Conservation (phyloP, 2,329 filamentous ascomycete species). For the Aspergillus sp. region DNA sequence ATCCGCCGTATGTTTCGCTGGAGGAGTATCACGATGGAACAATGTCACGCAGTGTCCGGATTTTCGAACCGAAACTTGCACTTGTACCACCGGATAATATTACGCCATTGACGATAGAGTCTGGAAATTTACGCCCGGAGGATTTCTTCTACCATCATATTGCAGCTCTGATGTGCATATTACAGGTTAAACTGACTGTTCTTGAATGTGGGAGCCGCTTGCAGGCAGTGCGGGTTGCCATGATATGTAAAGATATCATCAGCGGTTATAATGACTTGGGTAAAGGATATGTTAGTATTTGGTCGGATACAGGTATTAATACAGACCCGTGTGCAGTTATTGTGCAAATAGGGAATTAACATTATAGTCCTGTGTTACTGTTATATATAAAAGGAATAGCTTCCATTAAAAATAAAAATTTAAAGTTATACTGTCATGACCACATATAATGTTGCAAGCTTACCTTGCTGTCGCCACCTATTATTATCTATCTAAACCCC, state of each 20-base stretch:
- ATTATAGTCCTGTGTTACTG: too few species aligned
- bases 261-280: neutral
- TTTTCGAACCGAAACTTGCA: constrained; percentile 77
- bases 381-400: too few species aligned
- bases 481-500: too few species aligned
- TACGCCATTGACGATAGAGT: neutral
- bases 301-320: neutral
- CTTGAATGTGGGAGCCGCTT: constrained; percentile 38
- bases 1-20: constrained; percentile 86
- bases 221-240: constrained; percentile 34
- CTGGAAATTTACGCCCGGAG: constrained; percentile 16
- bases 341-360: neutral
- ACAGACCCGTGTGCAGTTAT: constrained; percentile 2
- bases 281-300: neutral
- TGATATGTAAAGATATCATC: constrained; percentile 11
- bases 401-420: too few species aligned
- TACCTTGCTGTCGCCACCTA: too few species aligned
- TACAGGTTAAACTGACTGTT: constrained; percentile 30
- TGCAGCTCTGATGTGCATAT: constrained; percentile 23
- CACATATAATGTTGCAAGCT: too few species aligned
- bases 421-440: too few species aligned
- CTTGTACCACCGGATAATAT: constrained; percentile 60
- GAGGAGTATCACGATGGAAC: constrained; percentile 57
- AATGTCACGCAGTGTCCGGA: constrained; percentile 72
- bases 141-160: constrained; percentile 39